Base-by-base conservation (phyloP, 2,329 filamentous ascomycete genomes). In the Bretziella fagacearum region DNA sequence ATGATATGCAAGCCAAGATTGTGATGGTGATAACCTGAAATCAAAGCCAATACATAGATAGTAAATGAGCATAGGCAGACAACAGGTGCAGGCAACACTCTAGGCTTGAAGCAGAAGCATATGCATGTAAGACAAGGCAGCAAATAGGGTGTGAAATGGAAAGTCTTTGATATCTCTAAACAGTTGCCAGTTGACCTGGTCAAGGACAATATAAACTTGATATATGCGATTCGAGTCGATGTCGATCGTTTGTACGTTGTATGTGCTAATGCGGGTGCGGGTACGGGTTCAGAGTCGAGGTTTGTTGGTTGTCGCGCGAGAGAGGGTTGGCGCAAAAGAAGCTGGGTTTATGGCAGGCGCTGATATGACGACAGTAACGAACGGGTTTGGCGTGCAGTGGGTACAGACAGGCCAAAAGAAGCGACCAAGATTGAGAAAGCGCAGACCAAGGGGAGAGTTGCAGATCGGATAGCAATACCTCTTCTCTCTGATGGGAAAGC, bases 111-210 rank as follows among this genome's bases (percentile, higher is more conserved):
- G 35, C 17, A 30, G 27, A 37, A 41, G 46, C 27, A 43, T 27
- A 48, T 36, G 37, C 39, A 44, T 37, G 40, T 43, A 44, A 49
- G 47, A 41, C 41, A 35, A 44, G 25, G 44, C 35, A 46, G 26
- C 36, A 29, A 30, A 30, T 39, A 22, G 18, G 18, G 17, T 25
- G 23, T 20, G 35, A 39, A 22, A 13, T 39, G 10, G n/a, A 10
- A 11, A 30, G 27, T n/a, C n/a, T n/a, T n/a, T 30, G 27, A 30
- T 30, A 30, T 30, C 27, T 30, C 35, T n/a, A 23, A 20, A n/a
- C 7, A 23, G 35, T 13, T 20, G 10, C n/a, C n/a, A n/a, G n/a
- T n/a, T 22, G 35, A n/a, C 30, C 30, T 33, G 5, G 30, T n/a
- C 17, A 15, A 4, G 30, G 30, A 33, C 30, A 33, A 15, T 33